Conservation (phyloP, 257 asterid genomes). For the Przewalskia tangutica region DNA sequence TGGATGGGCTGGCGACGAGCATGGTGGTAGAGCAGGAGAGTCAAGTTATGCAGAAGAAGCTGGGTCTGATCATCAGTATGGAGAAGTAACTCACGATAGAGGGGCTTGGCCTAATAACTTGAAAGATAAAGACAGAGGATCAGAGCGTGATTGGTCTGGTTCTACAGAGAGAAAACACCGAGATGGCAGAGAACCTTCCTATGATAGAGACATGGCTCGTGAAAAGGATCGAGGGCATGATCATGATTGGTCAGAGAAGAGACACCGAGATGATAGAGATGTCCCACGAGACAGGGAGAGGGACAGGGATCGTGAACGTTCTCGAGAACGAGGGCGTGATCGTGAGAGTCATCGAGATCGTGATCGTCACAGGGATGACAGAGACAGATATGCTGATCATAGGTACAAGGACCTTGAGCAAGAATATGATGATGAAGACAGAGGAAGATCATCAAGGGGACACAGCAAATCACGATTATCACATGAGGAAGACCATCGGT, state of each 20-base stretch:
- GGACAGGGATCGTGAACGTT: slow-evolving; percentile 46
- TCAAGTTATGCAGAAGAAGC: slow-evolving; percentile 89
- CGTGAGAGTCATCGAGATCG: slow-evolving; percentile 39
- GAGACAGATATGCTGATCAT: slow-evolving; percentile 54
- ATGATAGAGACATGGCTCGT: slow-evolving; percentile 47
- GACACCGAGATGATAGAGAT: slow-evolving; percentile 54
- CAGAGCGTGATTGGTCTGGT: slow-evolving; percentile 80
- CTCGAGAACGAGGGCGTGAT: slow-evolving; percentile 48
- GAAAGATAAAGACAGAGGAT: slow-evolving; percentile 70
- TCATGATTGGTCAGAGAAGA: slow-evolving; percentile 51
- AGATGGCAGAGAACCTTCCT: slow-evolving; percentile 64
- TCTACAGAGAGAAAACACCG: slow-evolving; percentile 71
- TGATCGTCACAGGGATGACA: slow-evolving; percentile 47
- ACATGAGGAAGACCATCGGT: slow-evolving; percentile 55
- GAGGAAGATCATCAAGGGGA: slow-evolving; percentile 66
- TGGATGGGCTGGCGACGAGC: slow-evolving; percentile 87
- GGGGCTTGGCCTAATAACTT: slow-evolving; percentile 52
- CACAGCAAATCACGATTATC: slow-evolving; percentile 50
- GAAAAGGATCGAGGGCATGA: slow-evolving; percentile 45
- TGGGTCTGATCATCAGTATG: slow-evolving; percentile 80
- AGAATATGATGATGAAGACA: slow-evolving; percentile 63
- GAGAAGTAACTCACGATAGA: slow-evolving; percentile 68
- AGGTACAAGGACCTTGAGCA: slow-evolving; percentile 50
- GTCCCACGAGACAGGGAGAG: slow-evolving; percentile 48
- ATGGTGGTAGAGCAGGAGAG: slow-evolving; percentile 79